Base-by-base conservation (phyloP, 2,329 filamentous ascomycete genomes). In the Ceratocystis lukuohia region DNA sequence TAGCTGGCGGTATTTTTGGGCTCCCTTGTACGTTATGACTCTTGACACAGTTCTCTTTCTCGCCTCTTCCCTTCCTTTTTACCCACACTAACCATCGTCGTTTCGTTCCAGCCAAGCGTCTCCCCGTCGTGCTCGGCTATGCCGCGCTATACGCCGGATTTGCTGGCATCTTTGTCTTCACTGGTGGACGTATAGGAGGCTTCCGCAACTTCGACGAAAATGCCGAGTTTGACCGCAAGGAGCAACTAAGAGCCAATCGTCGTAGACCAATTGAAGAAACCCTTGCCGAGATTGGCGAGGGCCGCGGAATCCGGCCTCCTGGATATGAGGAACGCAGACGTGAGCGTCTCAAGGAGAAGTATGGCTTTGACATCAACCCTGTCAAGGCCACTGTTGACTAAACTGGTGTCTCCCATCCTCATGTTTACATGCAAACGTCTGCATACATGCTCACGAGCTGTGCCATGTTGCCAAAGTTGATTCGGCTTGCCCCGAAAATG, bases 291-390 rank as follows among this genome's bases (percentile, higher is more conserved):
- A 74, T 96, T 72, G 92, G 91, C 65, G 92, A 96, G 80, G 91
- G 91, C 70, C 84, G 91, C 83, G 91, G 88, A 66, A 90, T 96
- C 72, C 82, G 87, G 71, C 88, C 84, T 50, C 86, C 88, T 17
- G 90, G 90, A 64, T 96, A 94, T 74, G 88, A 89, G 71, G 89
- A 96, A 80, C 82, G 92, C 76, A 86, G 92, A 75, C 84, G 85
- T 70, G 81, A 91, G 78, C 83, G 89, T 71, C 82, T 96, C 75
- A 87, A 89, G 82, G 87, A 91, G 77, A 89, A 86, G 76, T 96
- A 96, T 73, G 91, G 91, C 68, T 84, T 95, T 73, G 91, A 96
- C 70, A 86, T 96, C 73, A 84, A 87, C 73, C 82, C 85, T 66
- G 83, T 87, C 70, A 82, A 76, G 67, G 79, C 81, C 56, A 77